Conservation (phyloP, 2,329 filamentous ascomycete species). For the Hysterium pulicare region DNA sequence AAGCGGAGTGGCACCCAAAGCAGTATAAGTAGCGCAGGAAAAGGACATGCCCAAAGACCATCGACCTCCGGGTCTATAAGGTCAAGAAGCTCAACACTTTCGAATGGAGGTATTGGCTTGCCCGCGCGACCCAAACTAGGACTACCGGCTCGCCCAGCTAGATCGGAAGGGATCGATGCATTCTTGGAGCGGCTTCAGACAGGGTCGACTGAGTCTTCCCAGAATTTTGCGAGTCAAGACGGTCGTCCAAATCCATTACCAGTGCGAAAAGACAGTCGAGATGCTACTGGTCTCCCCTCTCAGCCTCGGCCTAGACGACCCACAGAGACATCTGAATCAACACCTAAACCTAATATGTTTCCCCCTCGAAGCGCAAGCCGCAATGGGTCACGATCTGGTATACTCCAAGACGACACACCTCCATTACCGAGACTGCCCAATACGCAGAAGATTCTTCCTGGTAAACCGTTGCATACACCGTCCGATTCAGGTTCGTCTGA, state of each 20-base stretch:
- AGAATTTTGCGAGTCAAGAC: constrained; percentile 10
- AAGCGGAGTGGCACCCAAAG: constrained; percentile 34
- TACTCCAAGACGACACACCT: constrained; percentile 14
- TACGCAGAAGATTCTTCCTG: constrained; percentile 17
- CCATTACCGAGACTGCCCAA: constrained; percentile 19
- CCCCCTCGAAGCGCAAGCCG: constrained; percentile 23
- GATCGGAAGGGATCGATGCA: constrained; percentile 35
- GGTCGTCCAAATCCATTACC: constrained; percentile 19
- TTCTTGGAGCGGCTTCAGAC: constrained; percentile 36
- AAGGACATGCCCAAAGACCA: constrained; percentile 25
- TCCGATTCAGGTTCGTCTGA: constrained; percentile 41
- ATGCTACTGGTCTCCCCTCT: constrained; percentile 17
- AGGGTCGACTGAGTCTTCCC: constrained; percentile 22
- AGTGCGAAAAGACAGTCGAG: constrained; percentile 20
- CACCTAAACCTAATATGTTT: constrained; percentile 16
- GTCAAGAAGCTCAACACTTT: constrained; percentile 31
- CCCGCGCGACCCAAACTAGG: constrained; percentile 23
- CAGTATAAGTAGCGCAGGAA: constrained; percentile 24
- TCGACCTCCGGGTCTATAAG: constrained; percentile 25
- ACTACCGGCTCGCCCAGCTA: constrained; percentile 15
- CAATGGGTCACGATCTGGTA: constrained; percentile 10
- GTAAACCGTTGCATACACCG: constrained; percentile 33
- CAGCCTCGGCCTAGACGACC: constrained; percentile 16
- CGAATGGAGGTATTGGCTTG: constrained; percentile 22
- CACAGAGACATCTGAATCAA: constrained; percentile 30